Percentiles rank a stretch among this genome's conserved stretches.
Evolutionary conservation across 2,329 filamentous ascomycete species (phyloP).

Genomic region (Talaromyces pinophilus): DNA sequence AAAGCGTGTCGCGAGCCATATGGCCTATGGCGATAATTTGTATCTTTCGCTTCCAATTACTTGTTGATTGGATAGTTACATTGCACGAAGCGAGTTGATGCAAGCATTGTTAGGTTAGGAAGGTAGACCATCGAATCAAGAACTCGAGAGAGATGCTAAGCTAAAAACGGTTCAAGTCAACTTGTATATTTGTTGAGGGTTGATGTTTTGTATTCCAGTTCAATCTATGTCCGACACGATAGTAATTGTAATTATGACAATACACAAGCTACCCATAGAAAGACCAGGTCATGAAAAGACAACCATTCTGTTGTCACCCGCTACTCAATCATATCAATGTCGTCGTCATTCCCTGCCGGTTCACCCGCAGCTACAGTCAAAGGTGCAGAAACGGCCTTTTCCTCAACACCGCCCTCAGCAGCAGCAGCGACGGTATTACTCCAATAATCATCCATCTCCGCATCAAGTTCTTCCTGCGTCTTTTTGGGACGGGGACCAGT

Average conservation of each 20-base stretch:
- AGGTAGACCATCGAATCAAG: not conserved
- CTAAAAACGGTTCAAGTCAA: too few relatives aligned
- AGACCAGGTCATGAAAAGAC: not conserved
- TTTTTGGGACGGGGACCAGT: conserved; percentile 66
- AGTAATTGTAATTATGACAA: not conserved
- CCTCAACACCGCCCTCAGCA: conserved; percentile 43
- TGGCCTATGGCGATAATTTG: conserved; percentile 61
- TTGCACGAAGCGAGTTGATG: not conserved
- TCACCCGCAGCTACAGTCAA: conserved; percentile 22
- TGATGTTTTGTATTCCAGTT: not conserved
- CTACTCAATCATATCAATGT: conserved; percentile 72
- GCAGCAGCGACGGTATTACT: conserved; percentile 49
- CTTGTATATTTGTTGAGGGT: too few relatives aligned
- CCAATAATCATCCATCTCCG: conserved; percentile 97
- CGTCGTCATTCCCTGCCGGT: conserved; percentile 44
- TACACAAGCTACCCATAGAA: not conserved
- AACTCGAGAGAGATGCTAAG: not conserved
- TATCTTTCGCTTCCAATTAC: not conserved
- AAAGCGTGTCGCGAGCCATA: conserved; percentile 67
- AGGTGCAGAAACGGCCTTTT: conserved; percentile 27
- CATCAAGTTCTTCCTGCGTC: conserved; percentile 88
- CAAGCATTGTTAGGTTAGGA: not conserved
- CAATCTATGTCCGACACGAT: not conserved
- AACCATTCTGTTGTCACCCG: not conserved
- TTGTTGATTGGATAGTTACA: not conserved